Base-by-base conservation (phyloP, 2,329 filamentous ascomycete species). In the Phaeophleospora eucalypticola region DNA sequence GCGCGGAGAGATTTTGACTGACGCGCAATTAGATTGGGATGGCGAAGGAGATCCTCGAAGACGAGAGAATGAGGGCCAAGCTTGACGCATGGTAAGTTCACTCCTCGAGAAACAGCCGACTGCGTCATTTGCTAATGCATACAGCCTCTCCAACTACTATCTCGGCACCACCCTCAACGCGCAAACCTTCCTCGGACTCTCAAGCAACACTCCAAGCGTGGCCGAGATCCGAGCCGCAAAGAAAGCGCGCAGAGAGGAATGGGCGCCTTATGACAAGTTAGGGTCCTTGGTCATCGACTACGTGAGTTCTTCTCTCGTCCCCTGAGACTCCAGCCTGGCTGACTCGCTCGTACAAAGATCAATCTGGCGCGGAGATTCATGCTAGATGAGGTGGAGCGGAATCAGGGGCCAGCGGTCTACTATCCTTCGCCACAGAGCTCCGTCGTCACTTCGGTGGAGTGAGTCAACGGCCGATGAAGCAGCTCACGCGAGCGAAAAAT, bases 1-100 rank as follows among this genome's bases (percentile, higher is more conserved):
- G n/a, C n/a, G n/a, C n/a, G n/a, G n/a, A n/a, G n/a, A n/a, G n/a
- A n/a, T n/a, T n/a, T n/a, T n/a, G n/a, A 29, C 24, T 29, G 24
- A 29, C 24, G 24, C 24, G 7, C 24, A 6, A 29, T 29, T 12
- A 29, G 24, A 29, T 29, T 12, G 24, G 7, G 12, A 12, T 7
- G 6, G 41, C 41, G 32, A 35, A 36, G 12, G 16, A 19, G 32
- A 36, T 43, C 10, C 16, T 43, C 10, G 18, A 36, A 15, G 14
- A 36, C 16, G 18, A 17, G 4, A 20, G 41, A 24, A 35, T 43
- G 29, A 34, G 35, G 18, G 15, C 10, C 4, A 15, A 24, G 14
- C 18, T 43, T 4, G 32, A 43, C 32, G 35, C 18, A 7, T 43
- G 41, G 37, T 40, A 15, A 14, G 37, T 27, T n/a, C n/a, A 14